Conservation (phyloP, 768 basidiomycete species). For the Holtermanniella nyarrowii region DNA sequence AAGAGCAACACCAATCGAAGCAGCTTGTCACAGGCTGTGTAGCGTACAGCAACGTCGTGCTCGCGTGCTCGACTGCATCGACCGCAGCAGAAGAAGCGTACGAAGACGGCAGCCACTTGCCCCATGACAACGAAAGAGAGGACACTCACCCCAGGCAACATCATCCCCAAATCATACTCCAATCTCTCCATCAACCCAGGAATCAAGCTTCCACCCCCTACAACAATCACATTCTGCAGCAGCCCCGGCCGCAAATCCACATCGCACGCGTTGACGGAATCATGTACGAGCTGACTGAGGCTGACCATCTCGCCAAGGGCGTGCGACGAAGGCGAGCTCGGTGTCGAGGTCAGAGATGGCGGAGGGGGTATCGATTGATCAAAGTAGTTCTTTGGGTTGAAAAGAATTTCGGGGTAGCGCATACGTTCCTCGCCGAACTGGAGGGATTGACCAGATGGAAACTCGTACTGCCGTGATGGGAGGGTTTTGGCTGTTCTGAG, state of each 20-base stretch:
- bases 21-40: too few relatives aligned
- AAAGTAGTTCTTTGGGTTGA: conserved; percentile 51
- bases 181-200: conserved; percentile 78
- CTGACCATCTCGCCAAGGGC: conserved; percentile 38
- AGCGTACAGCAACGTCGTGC: neutral
- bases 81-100: neutral
- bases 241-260: conserved; percentile 83
- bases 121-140: too few relatives aligned
- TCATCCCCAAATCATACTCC: conserved; percentile 58
- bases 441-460: conserved; percentile 82
- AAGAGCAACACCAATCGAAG: too few relatives aligned
- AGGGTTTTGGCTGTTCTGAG: conserved; percentile 33
- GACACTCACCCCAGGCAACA: conserved; percentile 65
- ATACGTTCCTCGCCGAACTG: conserved; percentile 75
- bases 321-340: conserved; percentile 39
- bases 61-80: neutral
- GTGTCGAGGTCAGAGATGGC: conserved; percentile 25
- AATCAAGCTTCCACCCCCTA: conserved; percentile 85
- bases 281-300: conserved; percentile 62
- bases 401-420: conserved; percentile 78
- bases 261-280: conserved; percentile 74
- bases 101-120: neutral
- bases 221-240: conserved; percentile 84
- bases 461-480: conserved; percentile 61
- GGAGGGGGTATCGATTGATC: conserved; percentile 37